phyloP scores from a whole-genome alignment of 2,329 filamentous ascomycete genomes.

The Pestalotiopsis sp. region DNA sequence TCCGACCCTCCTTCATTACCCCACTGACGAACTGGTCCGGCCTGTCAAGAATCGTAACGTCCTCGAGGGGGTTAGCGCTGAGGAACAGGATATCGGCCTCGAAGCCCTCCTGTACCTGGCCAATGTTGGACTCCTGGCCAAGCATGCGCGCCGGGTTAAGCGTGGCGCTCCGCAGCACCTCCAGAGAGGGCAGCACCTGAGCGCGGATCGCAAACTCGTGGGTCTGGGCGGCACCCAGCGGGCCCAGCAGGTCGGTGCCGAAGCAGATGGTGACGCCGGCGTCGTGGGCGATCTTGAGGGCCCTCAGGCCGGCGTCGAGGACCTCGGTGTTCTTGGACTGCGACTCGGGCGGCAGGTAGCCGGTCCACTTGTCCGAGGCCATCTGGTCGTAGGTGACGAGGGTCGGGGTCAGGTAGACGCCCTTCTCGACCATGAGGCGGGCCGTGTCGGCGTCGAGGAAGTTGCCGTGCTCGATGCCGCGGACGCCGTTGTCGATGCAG shows the following conservation, averaged over 20 bases:
- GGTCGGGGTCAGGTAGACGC: slow-evolving; percentile 53
- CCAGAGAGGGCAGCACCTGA: slow-evolving; percentile 41
- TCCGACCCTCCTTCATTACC: slow-evolving; percentile 54
- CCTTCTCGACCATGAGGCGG: slow-evolving; percentile 48
- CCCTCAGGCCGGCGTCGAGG: slow-evolving; percentile 44
- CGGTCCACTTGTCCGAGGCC: slow-evolving; percentile 40
- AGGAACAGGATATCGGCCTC: slow-evolving; percentile 53
- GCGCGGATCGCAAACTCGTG: slow-evolving; percentile 50
- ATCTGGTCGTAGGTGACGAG: slow-evolving; percentile 52
- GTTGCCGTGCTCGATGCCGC: slow-evolving; percentile 50
- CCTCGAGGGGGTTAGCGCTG: slow-evolving; percentile 52
- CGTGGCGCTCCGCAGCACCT: slow-evolving; percentile 53
- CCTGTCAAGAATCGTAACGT: slow-evolving; percentile 50
- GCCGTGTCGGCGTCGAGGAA: slow-evolving; percentile 41
- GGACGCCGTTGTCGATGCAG: slow-evolving; percentile 52
- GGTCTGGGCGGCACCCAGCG: slow-evolving; percentile 49
- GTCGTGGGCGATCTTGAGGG: slow-evolving; percentile 47
- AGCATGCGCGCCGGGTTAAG: slow-evolving; percentile 51
- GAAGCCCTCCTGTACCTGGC: slow-evolving; percentile 50
- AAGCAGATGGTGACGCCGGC: slow-evolving; percentile 57
- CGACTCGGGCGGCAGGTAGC: slow-evolving; percentile 42
- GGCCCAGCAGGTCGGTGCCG: slow-evolving; percentile 56
- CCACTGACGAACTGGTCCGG: slow-evolving; percentile 46
- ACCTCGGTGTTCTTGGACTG: slow-evolving; percentile 50
- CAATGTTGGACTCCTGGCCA: slow-evolving; percentile 44